phyloP scores from a whole-genome alignment of 169 alveolate species.

The Cryptosporidium felis region DNA sequence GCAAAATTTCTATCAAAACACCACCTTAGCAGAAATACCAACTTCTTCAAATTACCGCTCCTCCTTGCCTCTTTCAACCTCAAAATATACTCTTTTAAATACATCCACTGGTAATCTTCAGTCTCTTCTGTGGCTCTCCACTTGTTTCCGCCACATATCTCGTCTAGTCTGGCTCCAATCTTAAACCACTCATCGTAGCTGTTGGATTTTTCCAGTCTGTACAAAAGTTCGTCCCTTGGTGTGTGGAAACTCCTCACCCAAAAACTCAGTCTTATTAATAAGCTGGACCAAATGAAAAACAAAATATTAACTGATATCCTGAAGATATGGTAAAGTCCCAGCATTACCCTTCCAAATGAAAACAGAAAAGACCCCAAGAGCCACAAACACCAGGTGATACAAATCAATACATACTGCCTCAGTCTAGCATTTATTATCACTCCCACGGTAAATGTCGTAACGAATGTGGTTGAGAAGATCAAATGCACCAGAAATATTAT shows the following conservation, averaged over 20 bases:
- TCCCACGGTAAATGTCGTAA: slow-evolving; percentile 33
- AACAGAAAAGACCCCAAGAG: slow-evolving; percentile 44
- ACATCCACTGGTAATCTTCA: slow-evolving; percentile 69
- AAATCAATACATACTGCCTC: slow-evolving; percentile 41
- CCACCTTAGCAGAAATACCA: slow-evolving; percentile 51
- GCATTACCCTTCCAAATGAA: slow-evolving; percentile 57
- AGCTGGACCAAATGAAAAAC: slow-evolving; percentile 32
- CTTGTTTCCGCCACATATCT: slow-evolving; percentile 44
- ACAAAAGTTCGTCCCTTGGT: slow-evolving; percentile 35
- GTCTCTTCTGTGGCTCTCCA: slow-evolving; percentile 63
- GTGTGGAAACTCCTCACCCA: slow-evolving; percentile 32
- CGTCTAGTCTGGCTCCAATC: slow-evolving; percentile 49
- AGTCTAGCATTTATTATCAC: slow-evolving; percentile 47
- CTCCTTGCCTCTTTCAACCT: slow-evolving; percentile 55
- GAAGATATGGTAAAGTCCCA: slow-evolving; percentile 49
- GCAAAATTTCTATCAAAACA: slow-evolving; percentile 71
- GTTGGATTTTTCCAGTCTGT: slow-evolving; percentile 36
- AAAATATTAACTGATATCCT: slow-evolving; percentile 42
- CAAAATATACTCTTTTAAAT: slow-evolving; percentile 19
- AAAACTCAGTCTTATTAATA: slow-evolving; percentile 50
- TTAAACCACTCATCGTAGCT: slow-evolving; percentile 72
- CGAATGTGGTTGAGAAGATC: slow-evolving; percentile 66
- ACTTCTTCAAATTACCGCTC: background rate
- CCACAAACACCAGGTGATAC: slow-evolving; percentile 70
- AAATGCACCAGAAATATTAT: slow-evolving; percentile 49